phyloP scores from a whole-genome alignment of 73 alveolate genomes.

The Breviolum minutum region DNA sequence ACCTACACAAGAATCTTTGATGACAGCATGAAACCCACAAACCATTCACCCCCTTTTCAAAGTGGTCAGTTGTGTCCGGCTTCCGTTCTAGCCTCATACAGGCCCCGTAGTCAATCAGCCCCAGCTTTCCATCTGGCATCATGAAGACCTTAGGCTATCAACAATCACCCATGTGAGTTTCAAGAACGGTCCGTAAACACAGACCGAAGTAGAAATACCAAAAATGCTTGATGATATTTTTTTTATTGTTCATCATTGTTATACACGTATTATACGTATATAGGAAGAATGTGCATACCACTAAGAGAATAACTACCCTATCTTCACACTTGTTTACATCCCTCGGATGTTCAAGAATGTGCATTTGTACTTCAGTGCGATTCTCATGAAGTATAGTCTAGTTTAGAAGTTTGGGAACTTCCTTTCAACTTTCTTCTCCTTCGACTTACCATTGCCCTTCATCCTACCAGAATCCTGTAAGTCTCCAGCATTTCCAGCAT shows the following conservation, averaged over 20 bases:
- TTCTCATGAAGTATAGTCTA: too few relatives aligned
- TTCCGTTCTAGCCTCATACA: constrained; percentile 41
- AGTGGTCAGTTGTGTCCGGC: not conserved
- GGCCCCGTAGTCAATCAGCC: constrained; percentile 94
- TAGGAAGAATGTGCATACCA: too few relatives aligned
- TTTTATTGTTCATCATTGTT: too few relatives aligned
- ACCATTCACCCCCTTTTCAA: not conserved
- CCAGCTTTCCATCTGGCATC: constrained; percentile 67
- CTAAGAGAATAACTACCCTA: not conserved
- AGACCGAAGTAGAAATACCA: not conserved
- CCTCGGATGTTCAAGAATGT: too few relatives aligned
- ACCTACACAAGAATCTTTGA: not conserved
- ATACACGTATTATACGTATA: too few relatives aligned
- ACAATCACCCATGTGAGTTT: not conserved
- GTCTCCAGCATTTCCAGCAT: constrained; percentile 67
- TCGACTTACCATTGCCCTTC: too few relatives aligned
- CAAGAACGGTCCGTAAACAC: not conserved
- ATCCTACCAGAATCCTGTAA: not conserved
- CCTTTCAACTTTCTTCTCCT: too few relatives aligned
- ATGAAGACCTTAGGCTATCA: constrained; percentile 24
- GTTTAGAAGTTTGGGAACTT: too few relatives aligned
- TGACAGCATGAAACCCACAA: not conserved
- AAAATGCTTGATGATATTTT: not conserved
- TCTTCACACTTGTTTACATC: not conserved
- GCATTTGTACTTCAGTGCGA: too few relatives aligned